Base-by-base conservation (phyloP, 768 basidiomycete genomes). In the Agaricus sinodeliciosus region DNA sequence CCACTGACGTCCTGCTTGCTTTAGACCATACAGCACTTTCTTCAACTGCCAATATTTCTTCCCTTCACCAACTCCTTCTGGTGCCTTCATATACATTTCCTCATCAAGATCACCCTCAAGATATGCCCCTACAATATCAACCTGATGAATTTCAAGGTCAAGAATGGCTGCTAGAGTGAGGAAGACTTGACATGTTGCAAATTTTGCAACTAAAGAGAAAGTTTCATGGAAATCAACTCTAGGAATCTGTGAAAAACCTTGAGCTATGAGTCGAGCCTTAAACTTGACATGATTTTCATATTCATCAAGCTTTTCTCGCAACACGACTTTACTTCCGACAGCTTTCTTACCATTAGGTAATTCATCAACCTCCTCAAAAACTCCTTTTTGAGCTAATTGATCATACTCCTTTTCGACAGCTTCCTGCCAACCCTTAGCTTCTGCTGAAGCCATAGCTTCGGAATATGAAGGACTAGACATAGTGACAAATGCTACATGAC, bases 161-260 rank as follows among this genome's bases (percentile, higher is more conserved):
- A n/a, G n/a, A n/a, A n/a, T n/a, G n/a, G n/a, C n/a, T n/a, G n/a
- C n/a, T n/a, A n/a, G n/a, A n/a, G n/a, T n/a, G n/a, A n/a, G n/a
- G n/a, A n/a, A n/a, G n/a, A n/a, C n/a, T n/a, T n/a, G n/a, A n/a
- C n/a, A n/a, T n/a, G n/a, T n/a, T n/a, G n/a, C n/a, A n/a, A n/a
- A n/a, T n/a, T n/a, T n/a, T n/a, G n/a, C n/a, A n/a, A n/a, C n/a
- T n/a, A n/a, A n/a, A n/a, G n/a, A n/a, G n/a, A n/a, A n/a, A n/a
- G n/a, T n/a, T n/a, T n/a, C n/a, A n/a, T 57, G 16, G 49, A 63
- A 75, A 44, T 74, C 67, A 7, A 70, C 25, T 1, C 73, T 70
- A 5, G 62, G 64, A 8, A 58, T 39, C 39, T 69, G 67, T 0
- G 52, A 57, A 53, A 54, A 69, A 1, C 65, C 62, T 44, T 60